Percentiles rank a stretch among this genome's conserved stretches.
These are phyloP conservation scores for Blastobotrys niveus DNA, from an alignment of 1,139 yeast species.

Conservation along the genomic window DNA sequence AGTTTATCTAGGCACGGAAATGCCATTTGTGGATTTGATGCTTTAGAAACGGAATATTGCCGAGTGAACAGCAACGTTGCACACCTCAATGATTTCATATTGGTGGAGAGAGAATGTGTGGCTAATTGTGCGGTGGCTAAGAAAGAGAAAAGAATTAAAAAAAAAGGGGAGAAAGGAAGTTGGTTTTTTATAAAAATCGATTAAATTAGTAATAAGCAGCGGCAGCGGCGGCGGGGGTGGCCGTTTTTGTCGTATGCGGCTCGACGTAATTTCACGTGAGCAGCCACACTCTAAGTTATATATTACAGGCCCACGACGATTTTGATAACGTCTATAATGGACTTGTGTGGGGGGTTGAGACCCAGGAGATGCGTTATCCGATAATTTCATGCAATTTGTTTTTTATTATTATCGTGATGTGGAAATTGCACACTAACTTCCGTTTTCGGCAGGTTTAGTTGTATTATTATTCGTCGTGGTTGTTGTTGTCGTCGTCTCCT, in stretches of 20 bases:
- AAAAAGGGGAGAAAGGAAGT: background rate
- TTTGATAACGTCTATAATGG: too few relatives aligned
- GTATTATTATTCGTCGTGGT: too few relatives aligned
- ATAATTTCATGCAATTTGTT: too few relatives aligned
- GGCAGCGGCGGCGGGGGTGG: background rate
- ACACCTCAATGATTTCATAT: background rate
- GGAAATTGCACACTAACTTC: too few relatives aligned
- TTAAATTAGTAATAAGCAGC: background rate
- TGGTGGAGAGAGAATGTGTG: background rate
- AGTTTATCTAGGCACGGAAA: constrained; percentile 84
- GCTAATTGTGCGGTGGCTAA: too few relatives aligned
- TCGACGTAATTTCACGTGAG: constrained; percentile 1
- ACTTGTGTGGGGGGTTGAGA: too few relatives aligned
- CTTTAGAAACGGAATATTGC: background rate
- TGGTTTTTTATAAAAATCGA: background rate
- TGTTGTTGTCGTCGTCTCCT: too few relatives aligned
- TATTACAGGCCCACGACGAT: too few relatives aligned
- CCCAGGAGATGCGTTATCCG: too few relatives aligned
- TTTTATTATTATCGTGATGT: too few relatives aligned
- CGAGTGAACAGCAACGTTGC: background rate
- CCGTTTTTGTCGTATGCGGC: background rate
- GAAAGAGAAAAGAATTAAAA: background rate
- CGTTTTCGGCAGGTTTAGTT: too few relatives aligned
- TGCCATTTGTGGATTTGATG: constrained; percentile 53
- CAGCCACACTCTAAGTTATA: background rate